Conservation (phyloP, 2,329 filamentous ascomycete species). For the Ascochyta pisi region DNA sequence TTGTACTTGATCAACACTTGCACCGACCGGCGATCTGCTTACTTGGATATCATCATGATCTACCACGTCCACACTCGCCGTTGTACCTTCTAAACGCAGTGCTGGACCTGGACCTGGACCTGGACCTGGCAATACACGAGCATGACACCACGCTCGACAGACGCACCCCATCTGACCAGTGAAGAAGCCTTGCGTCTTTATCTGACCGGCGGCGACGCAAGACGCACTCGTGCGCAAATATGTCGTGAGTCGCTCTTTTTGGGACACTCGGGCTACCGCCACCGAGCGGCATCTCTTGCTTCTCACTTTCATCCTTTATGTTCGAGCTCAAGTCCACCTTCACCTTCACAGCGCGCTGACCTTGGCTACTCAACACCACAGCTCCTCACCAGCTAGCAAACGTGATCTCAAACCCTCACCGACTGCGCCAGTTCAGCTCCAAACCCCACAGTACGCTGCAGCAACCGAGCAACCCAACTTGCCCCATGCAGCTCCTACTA, state of each 20-base stretch:
- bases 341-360: slow-evolving; percentile 38
- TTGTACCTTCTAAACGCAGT: slow-evolving; percentile 41
- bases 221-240: slow-evolving; percentile 38
- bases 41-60: slow-evolving; percentile 50
- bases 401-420: slow-evolving; percentile 53
- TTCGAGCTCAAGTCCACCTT: slow-evolving; percentile 5
- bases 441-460: slow-evolving; percentile 27
- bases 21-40: slow-evolving; percentile 43
- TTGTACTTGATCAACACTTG: slow-evolving; percentile 50
- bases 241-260: slow-evolving; percentile 48
- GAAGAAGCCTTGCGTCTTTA: slow-evolving; percentile 37
- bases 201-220: slow-evolving; percentile 26
- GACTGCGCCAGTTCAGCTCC: slow-evolving; percentile 43
- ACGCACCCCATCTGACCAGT: slow-evolving; percentile 35
- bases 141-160: slow-evolving; percentile 43
- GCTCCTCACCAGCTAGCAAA: slow-evolving; percentile 52
- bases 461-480: slow-evolving; percentile 36
- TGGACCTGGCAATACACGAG: slow-evolving; percentile 35
- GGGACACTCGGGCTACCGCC: slow-evolving; percentile 12
- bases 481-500: slow-evolving; percentile 39
- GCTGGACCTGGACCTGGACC: slow-evolving; percentile 21
- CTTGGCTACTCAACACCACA: slow-evolving; percentile 37
- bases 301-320: slow-evolving; percentile 1
- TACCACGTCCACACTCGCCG: slow-evolving; percentile 41
- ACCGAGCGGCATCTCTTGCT: slow-evolving; percentile 3